phyloP scores from a whole-genome alignment of 768 basidiomycete species.

The Rhodotorula graminis region DNA sequence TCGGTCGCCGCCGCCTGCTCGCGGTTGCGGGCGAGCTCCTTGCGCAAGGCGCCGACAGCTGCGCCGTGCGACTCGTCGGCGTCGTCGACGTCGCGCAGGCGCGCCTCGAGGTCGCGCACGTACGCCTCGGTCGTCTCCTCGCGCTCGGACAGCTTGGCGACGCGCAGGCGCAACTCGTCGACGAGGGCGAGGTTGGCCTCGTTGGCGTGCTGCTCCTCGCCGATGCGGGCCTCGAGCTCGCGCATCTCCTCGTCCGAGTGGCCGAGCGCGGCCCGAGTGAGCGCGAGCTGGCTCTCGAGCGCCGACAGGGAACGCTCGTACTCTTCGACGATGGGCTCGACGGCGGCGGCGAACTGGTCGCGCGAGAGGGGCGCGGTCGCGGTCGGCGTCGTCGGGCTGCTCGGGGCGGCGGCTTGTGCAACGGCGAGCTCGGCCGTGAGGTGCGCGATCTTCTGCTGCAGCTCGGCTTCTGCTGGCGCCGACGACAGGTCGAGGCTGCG shows the following conservation, averaged over 20 bases:
- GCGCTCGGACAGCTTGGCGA: conserved; percentile 77
- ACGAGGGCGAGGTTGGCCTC: conserved; percentile 77
- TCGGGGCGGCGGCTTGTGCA: conserved; percentile 53
- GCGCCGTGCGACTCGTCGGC: conserved; percentile 68
- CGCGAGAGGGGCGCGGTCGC: conserved; percentile 53
- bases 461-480: conserved; percentile 58
- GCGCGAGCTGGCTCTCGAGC: conserved; percentile 84
- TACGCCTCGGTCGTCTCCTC: conserved; percentile 93
- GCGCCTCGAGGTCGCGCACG: conserved; percentile 81
- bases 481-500: conserved; percentile 6
- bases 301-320: conserved; percentile 95
- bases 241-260: conserved; percentile 89
- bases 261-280: conserved; percentile 76
- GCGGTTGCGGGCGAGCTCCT: conserved; percentile 71
- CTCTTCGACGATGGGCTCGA: conserved; percentile 95
- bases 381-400: conserved; percentile 48
- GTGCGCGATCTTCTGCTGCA: conserved; percentile 77
- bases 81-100: conserved; percentile 60
- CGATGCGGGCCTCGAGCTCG: conserved; percentile 79
- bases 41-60: conserved; percentile 73
- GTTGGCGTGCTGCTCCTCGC: conserved; percentile 63
- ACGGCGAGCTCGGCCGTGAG: conserved; percentile 77
- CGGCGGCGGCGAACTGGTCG: conserved; percentile 51
- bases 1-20: conserved; percentile 67
- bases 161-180: conserved; percentile 72